Evolutionary conservation across 192 early-diverging fungal genomes (phyloP).

Genomic region (Irineochytrium annulatum): DNA sequence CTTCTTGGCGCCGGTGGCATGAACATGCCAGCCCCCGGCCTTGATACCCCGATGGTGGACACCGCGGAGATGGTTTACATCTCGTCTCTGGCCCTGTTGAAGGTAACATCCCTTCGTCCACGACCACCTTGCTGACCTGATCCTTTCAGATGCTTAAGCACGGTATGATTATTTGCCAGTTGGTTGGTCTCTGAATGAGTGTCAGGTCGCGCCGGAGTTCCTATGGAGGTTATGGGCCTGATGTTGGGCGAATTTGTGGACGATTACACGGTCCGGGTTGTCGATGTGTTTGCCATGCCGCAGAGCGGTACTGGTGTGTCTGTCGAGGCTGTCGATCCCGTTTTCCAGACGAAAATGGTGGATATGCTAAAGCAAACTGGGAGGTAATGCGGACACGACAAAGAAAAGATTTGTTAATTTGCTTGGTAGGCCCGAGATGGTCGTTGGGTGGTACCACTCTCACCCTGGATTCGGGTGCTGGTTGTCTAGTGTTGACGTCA

Average conservation of each 20-base stretch:
- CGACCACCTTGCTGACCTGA: not conserved
- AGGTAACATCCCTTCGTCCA: conserved; percentile 50
- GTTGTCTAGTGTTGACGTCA: conserved; percentile 98
- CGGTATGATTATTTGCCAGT: conserved; percentile 44
- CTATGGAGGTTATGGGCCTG: conserved; percentile 99
- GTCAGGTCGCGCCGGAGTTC: conserved; percentile 89
- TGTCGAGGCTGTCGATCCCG: conserved; percentile 98
- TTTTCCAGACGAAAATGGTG: conserved; percentile 99
- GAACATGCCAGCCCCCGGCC: conserved; percentile 31
- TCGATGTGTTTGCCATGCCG: conserved; percentile 99
- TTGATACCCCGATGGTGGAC: conserved; percentile 92
- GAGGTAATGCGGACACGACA: conserved; percentile 44
- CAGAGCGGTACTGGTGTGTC: conserved; percentile 99
- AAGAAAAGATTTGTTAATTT: not conserved
- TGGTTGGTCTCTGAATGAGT: too few relatives aligned
- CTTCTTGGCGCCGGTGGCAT: conserved; percentile 39
- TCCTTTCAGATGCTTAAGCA: conserved; percentile 78
- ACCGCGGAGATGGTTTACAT: conserved; percentile 99
- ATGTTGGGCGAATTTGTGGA: conserved; percentile 99
- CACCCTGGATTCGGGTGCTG: conserved; percentile 99
- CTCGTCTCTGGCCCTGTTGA: conserved; percentile 94
- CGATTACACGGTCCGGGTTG: conserved; percentile 98
- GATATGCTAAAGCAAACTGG: conserved; percentile 99
- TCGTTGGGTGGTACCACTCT: conserved; percentile 99
- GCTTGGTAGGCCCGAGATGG: conserved; percentile 83